Evolutionary conservation across 345 rosid species (phyloP).

Genomic region (Linum trigynum): DNA sequence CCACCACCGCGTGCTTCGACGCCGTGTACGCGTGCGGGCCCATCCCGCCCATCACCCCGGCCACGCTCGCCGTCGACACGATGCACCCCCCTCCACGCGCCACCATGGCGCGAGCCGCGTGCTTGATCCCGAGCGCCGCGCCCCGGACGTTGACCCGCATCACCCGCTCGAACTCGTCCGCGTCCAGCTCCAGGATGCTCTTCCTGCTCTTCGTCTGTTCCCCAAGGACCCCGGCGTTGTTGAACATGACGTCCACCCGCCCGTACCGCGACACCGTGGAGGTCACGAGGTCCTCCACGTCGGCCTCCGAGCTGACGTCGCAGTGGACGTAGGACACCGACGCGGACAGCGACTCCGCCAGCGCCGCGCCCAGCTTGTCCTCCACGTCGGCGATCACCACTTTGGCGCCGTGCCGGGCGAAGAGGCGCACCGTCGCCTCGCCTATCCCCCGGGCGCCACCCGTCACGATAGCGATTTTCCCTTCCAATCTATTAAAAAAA

Average conservation of each 20-base stretch:
- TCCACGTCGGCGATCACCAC: slow-evolving; percentile 74
- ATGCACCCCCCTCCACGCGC: slow-evolving; percentile 50
- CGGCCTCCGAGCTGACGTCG: slow-evolving; percentile 57
- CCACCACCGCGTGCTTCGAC: slow-evolving; percentile 78
- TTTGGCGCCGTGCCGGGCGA: slow-evolving; percentile 63
- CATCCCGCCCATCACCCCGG: slow-evolving; percentile 73
- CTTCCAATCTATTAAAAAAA: slow-evolving; percentile 49
- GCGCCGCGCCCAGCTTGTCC: slow-evolving; percentile 31
- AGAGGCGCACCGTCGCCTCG: slow-evolving; percentile 55
- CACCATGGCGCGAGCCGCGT: slow-evolving; percentile 70
- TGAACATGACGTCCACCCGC: slow-evolving; percentile 51
- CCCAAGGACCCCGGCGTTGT: slow-evolving; percentile 81
- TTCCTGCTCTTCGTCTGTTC: slow-evolving; percentile 53
- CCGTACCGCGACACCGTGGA: slow-evolving; percentile 44
- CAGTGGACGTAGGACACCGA: slow-evolving; percentile 51
- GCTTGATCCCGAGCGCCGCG: slow-evolving; percentile 63
- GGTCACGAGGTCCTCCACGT: slow-evolving; percentile 44
- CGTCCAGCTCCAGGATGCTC: slow-evolving; percentile 60
- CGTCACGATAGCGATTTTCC: slow-evolving; percentile 64
- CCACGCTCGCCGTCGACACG: slow-evolving; percentile 70
- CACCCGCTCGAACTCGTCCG: slow-evolving; percentile 51
- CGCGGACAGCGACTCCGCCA: slow-evolving; percentile 39
- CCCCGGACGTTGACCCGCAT: slow-evolving; percentile 70
- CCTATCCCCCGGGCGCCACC: slow-evolving; percentile 88
- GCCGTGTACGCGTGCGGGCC: slow-evolving; percentile 89